Percentiles rank a stretch among this genome's conserved stretches.
These are phyloP conservation scores for Ogataea ganodermae DNA, from an alignment of 805 yeast species.

Conservation along the genomic window DNA sequence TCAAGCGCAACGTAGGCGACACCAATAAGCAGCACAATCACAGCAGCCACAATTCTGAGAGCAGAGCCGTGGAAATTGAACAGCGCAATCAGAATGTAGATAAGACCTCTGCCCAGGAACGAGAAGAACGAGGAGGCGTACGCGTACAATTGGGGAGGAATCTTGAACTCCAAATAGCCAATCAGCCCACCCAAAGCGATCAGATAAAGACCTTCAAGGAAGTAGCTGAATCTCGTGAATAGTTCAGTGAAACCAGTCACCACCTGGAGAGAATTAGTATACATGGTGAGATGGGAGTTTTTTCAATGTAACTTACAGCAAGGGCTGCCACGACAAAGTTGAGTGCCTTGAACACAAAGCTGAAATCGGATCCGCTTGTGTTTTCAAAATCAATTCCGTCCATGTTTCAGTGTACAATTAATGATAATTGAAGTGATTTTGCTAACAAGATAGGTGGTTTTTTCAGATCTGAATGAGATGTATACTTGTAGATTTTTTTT, in stretches of 20 bases:
- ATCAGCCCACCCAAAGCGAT: constrained; percentile 55
- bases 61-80: constrained; percentile 50
- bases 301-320: constrained; percentile 42
- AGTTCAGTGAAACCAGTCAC: constrained; percentile 52
- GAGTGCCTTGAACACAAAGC: constrained; percentile 48
- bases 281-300: not conserved
- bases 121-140: constrained; percentile 71
- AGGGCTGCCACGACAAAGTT: constrained; percentile 58
- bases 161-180: constrained; percentile 47
- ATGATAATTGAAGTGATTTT: too few species aligned
- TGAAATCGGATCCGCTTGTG: constrained; percentile 44
- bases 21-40: constrained; percentile 63
- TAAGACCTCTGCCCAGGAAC: constrained; percentile 73
- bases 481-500: too few species aligned
- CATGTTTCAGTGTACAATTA: constrained; percentile 17
- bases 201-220: constrained; percentile 60
- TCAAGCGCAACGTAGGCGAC: constrained; percentile 61
- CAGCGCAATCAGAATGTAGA: constrained; percentile 53
- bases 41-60: constrained; percentile 58
- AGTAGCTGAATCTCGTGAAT: constrained; percentile 42
- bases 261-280: constrained; percentile 35
- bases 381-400: constrained; percentile 47
- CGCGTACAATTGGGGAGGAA: constrained; percentile 61
- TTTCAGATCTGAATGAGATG: not conserved
- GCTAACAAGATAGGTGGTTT: not conserved